A percentile compares a stretch with the other conserved stretches of the same genome.
Conservation (phyloP, 768 basidiomycete genomes). For the Plicaturopsis crispa region DNA sequence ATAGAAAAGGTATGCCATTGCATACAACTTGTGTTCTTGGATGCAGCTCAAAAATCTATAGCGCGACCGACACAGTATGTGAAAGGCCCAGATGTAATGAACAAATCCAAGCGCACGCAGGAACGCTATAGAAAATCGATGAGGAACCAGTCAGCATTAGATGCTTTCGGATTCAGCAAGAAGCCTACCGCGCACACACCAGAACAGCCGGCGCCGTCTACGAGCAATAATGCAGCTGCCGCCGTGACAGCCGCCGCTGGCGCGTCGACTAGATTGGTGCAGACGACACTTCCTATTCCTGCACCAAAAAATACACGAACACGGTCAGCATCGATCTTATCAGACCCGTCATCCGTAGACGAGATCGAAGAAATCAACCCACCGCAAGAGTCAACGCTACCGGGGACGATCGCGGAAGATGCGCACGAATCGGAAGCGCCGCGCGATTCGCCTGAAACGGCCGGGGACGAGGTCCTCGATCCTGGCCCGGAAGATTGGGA, state of each 20-base stretch:
- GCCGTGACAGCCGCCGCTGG: too few species aligned
- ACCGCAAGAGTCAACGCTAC: not conserved
- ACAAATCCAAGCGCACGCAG: conserved; percentile 11
- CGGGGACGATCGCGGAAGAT: not conserved
- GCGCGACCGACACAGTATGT: conserved; percentile 6
- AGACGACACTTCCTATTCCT: not conserved
- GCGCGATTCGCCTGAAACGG: not conserved
- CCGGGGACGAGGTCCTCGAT: conserved; percentile 1
- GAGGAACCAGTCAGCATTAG: conserved; percentile 3
- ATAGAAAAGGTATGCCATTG: not conserved
- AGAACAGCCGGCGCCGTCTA: not conserved
- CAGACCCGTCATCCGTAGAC: not conserved
- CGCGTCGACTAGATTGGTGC: too few species aligned
- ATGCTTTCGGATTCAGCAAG: conserved; percentile 5
- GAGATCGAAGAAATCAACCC: not conserved
- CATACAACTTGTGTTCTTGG: not conserved
- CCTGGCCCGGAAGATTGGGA: conserved; percentile 18
- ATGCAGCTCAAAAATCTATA: not conserved
- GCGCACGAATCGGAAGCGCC: not conserved
- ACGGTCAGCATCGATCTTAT: conserved; percentile 1
- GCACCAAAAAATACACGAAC: not conserved
- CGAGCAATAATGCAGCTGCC: too few species aligned
- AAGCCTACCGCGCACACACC: not conserved
- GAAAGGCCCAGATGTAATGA: conserved; percentile 13
- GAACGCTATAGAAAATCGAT: conserved; percentile 6